Conservation (phyloP, 2,329 filamentous ascomycete genomes). For the Microascus cirrosus region DNA sequence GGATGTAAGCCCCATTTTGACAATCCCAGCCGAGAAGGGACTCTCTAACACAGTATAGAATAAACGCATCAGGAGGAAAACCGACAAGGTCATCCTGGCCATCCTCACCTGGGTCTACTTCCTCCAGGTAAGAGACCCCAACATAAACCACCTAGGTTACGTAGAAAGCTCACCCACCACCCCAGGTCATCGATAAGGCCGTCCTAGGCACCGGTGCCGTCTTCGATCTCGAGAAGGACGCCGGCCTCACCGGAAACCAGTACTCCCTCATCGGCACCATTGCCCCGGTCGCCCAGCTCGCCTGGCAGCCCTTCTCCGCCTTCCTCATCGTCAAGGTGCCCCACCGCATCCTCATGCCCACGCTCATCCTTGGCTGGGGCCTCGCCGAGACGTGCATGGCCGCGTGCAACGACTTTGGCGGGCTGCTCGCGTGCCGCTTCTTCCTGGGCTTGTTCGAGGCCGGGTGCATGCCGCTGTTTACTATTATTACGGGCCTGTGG, state of each 20-base stretch:
- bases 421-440: constrained; percentile 29
- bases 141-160: not conserved
- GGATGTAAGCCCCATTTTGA: not conserved
- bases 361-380: constrained; percentile 11
- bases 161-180: not conserved
- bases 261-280: constrained; percentile 27
- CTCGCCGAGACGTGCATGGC: constrained; percentile 27
- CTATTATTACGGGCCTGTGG: constrained; percentile 20
- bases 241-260: constrained; percentile 20
- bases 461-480: constrained; percentile 36
- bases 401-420: constrained; percentile 27
- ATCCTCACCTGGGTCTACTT: constrained; percentile 37
- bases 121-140: constrained; percentile 17
- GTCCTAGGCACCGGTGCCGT: constrained; percentile 23
- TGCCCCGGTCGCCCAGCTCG: constrained; percentile 26
- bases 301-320: constrained; percentile 22
- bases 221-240: constrained; percentile 24
- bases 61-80: not conserved
- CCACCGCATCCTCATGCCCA: constrained; percentile 8
- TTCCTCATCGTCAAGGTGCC: constrained; percentile 14
- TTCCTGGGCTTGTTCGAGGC: constrained; percentile 35
- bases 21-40: not conserved
- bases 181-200: constrained; percentile 8
- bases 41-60: not conserved
- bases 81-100: constrained; percentile 32